Evolutionary conservation across 257 asterid genomes (phyloP).

Genomic region (Plantago major): DNA sequence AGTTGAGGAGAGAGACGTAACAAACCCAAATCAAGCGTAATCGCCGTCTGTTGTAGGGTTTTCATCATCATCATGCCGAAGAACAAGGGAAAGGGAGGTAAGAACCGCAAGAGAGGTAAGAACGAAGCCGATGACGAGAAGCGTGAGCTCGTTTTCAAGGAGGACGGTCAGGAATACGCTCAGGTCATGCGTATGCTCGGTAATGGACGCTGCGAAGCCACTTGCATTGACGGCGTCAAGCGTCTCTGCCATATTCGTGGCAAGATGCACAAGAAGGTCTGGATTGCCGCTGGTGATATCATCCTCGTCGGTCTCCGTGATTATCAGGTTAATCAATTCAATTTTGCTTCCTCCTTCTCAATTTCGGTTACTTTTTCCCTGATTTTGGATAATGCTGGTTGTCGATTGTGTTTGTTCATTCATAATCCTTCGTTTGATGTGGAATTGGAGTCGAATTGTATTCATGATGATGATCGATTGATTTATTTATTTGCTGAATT

Average conservation of each 20-base stretch:
- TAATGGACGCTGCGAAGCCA: slow-evolving; percentile 84
- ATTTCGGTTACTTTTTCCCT: not conserved
- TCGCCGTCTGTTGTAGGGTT: slow-evolving; percentile 38
- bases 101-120: slow-evolving; percentile 94
- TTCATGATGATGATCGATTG: no score
- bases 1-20: not conserved
- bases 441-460: no score
- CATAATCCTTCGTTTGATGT: no score
- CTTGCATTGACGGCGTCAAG: slow-evolving; percentile 73
- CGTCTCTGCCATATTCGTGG: slow-evolving; percentile 94
- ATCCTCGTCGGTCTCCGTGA: slow-evolving; percentile 95
- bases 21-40: not conserved
- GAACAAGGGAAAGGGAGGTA: slow-evolving; percentile 98
- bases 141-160: slow-evolving; percentile 87
- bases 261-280: slow-evolving; percentile 93
- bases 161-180: slow-evolving; percentile 90
- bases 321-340: slow-evolving; percentile 51
- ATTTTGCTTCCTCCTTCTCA: not conserved
- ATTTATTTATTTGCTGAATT: no score
- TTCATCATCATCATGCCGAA: slow-evolving; percentile 58
- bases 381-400: not conserved
- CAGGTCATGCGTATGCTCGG: slow-evolving; percentile 93
- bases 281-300: slow-evolving; percentile 95
- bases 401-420: no score
- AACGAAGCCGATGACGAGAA: slow-evolving; percentile 95